Base-by-base conservation (phyloP, 2,329 filamentous ascomycete genomes). In the Talaromyces sp. region DNA sequence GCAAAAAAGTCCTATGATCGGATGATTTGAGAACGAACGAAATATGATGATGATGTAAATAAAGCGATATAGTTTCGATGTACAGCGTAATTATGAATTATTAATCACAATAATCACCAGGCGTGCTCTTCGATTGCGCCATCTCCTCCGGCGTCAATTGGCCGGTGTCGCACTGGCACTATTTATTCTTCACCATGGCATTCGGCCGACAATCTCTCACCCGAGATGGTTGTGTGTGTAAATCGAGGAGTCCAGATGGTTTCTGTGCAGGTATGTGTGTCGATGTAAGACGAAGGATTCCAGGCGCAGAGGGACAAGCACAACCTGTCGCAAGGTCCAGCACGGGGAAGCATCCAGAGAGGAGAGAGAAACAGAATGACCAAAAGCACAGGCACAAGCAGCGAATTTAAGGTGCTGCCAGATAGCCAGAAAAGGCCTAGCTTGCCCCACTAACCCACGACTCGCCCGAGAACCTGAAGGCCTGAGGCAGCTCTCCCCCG, bases 81-180 rank as follows among this genome's bases (percentile, higher is more conserved):
- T 22, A 22, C 22, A 22, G 22, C 22, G 22, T n/a, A 25, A 19
- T 33, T 9, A 49, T 7, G 11, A 55, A 56, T 39, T 56, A 17
- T 30, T 33, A 11, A 22, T 55, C 17, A 33, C 19, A 11, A 55
- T 6, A 39, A 47, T 9, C 44, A 17, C 17, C 44, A 47, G 44
- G 25, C 30, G 17, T 27, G 28, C 36, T 32, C 15, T 60, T 49
- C 55, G 66, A 74, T 74, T 72, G 71, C 72, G 72, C 70, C 71
- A 74, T 73, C 67, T 58, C 47, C 52, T 53, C 33, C 57, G 30
- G 60, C 62, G 63, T 69, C 67, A 56, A 74, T 73, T 72, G 71
- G 72, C 58, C 64, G 65, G 55, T 28, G 10, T 17, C 25, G 49
- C 15, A 30, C 28, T 17, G 49, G 49, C 49, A 53, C 55, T 60